Evolutionary conservation across 164 flowering plant genomes (phyloP).

Genomic region (Magnolia changhungtana): DNA sequence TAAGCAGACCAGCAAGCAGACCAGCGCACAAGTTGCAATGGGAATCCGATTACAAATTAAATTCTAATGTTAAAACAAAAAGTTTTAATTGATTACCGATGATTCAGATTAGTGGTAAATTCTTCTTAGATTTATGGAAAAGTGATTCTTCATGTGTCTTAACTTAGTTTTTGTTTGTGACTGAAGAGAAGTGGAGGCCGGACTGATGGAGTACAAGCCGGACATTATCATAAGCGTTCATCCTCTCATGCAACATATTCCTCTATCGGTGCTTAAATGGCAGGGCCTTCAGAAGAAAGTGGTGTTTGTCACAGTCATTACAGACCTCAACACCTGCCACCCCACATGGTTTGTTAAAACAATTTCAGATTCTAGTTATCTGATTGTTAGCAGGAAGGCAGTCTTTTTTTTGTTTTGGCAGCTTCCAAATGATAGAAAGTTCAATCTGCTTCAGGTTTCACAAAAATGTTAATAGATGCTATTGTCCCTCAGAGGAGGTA

Average conservation of each 20-base stretch:
- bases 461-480: constrained; percentile 77
- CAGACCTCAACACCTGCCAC: constrained; percentile 89
- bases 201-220: constrained; percentile 96
- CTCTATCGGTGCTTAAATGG: constrained; percentile 94
- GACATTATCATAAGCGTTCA: constrained; percentile 95
- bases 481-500: constrained; percentile 90
- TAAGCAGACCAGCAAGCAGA: too few relatives aligned
- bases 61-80: too few relatives aligned
- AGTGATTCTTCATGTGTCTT: background rate
- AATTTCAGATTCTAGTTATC: background rate
- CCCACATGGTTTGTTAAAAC: constrained; percentile 70
- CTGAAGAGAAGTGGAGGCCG: constrained; percentile 89
- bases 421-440: background rate
- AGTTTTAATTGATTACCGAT: too few relatives aligned
- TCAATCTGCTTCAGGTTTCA: constrained; percentile 61
- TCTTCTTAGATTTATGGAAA: background rate
- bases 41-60: too few relatives aligned
- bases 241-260: constrained; percentile 98
- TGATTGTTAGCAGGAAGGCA: too few relatives aligned
- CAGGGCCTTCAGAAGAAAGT: constrained; percentile 87
- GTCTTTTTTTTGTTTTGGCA: background rate
- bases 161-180: constrained; percentile 14
- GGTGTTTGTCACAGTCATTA: constrained; percentile 83
- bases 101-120: background rate
- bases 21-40: too few relatives aligned